phyloP scores from a whole-genome alignment of 2,329 filamentous ascomycete genomes.

The Lachnellula hyalina region DNA sequence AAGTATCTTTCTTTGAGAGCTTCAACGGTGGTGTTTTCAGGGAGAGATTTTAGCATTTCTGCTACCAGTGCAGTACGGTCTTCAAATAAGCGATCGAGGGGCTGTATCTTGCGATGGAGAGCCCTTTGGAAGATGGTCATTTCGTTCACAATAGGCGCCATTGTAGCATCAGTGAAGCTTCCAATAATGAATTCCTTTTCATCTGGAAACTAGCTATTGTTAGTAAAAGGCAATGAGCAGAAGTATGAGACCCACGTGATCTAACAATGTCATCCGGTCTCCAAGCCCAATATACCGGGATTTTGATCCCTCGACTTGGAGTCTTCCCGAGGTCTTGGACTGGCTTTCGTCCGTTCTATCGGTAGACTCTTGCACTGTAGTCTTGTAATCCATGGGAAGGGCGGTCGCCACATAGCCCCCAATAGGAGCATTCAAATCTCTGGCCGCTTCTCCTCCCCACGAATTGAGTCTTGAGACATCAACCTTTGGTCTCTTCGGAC shows the following conservation, averaged over 20 bases:
- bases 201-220: slow-evolving; percentile 2
- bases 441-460: background rate
- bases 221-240: background rate
- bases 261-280: slow-evolving; percentile 1
- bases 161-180: background rate
- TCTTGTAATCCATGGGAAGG: background rate
- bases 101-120: slow-evolving; percentile 1
- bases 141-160: background rate
- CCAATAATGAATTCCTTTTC: background rate
- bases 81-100: background rate
- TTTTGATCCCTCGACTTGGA: background rate
- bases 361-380: background rate
- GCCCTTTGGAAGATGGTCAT: background rate
- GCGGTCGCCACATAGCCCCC: background rate
- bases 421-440: background rate
- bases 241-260: slow-evolving; percentile 3
- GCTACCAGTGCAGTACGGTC: slow-evolving; percentile 6
- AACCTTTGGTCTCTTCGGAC: slow-evolving; percentile 1
- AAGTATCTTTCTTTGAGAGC: slow-evolving; percentile 12
- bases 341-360: background rate
- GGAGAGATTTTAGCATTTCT: slow-evolving; percentile 17
- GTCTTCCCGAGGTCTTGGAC: background rate
- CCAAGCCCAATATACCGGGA: slow-evolving; percentile 7
- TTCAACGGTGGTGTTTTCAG: slow-evolving; percentile 3
- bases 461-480: slow-evolving; percentile 2